These are phyloP conservation scores for Pythium dissotocum DNA, from an alignment of 352 stramenopile species.

Conservation along the genomic window DNA sequence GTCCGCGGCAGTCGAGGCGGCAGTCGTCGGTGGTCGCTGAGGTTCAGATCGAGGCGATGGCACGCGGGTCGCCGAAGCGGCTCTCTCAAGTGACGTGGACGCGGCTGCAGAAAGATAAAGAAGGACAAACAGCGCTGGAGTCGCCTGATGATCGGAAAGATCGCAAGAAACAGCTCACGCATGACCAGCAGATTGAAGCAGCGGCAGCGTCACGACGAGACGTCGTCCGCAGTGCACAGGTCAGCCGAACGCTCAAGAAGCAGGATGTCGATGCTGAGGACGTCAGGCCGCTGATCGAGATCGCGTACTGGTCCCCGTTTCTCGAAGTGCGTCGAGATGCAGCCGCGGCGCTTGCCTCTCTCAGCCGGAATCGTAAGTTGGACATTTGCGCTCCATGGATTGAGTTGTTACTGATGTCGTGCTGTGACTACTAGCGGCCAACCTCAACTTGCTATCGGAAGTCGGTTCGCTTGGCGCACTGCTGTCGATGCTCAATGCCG, in stretches of 20 bases:
- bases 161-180: constrained; percentile 19
- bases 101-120: constrained; percentile 26
- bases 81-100: constrained; percentile 29
- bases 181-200: constrained; percentile 27
- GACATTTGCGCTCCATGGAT: not conserved
- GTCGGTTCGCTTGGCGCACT: constrained; percentile 71
- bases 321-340: constrained; percentile 78
- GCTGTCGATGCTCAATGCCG: constrained; percentile 66
- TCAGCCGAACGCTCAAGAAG: constrained; percentile 31
- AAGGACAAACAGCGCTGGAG: constrained; percentile 8
- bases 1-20: not conserved
- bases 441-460: constrained; percentile 67
- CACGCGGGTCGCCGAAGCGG: constrained; percentile 23
- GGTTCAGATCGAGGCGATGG: constrained; percentile 26
- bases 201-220: constrained; percentile 15
- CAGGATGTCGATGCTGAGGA: constrained; percentile 69
- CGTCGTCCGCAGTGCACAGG: constrained; percentile 24
- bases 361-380: constrained; percentile 72
- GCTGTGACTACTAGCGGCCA: constrained; percentile 38
- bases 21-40: constrained; percentile 14
- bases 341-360: constrained; percentile 66
- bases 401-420: not conserved
- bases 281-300: constrained; percentile 76
- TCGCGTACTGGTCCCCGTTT: constrained; percentile 88
- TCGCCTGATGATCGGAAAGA: not conserved